Evolutionary conservation across 306 rosid genomes (phyloP), one percentile per base, ranked within the genome.

Genomic region (Notholithocarpus densiflorus): DNA sequence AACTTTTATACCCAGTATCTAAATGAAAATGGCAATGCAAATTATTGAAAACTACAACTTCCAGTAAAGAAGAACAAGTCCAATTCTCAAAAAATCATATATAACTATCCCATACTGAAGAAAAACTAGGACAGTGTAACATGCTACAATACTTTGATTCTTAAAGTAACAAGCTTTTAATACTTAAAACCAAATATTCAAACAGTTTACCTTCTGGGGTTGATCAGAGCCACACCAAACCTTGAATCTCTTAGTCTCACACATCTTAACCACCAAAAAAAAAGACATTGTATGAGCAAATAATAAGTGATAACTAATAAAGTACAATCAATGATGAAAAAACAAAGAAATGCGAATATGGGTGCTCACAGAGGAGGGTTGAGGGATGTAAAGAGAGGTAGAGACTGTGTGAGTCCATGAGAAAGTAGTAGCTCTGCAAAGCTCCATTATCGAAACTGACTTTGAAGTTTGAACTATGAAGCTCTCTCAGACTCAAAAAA

Each of bases 391-490:
- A 71, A 86, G 86, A 19, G 90, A 81, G 48, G 90, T 80, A 73
- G 81, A 87, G 76, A 91, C 71, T 4, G 84, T 81, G 80, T 86
- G 87, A 57, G 86, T 85, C 93, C 98, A 89, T 21, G 88, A 86
- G 68, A 92, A 75, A 59, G 92, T 82, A 74, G 88, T 88, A 76
- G 88, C 81, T 83, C 84, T 79, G 32, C 75, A 79, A 55, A 80
- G 56, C 86, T 85, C 92, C 92, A 87, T 85, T 12, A 70, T 19
- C 43, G 78, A 75, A 76, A 43, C 19, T 43, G 45, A 62, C 11
- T 57, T 24, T 6, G 72, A 20, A 60, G 68, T 60, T 34, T 24
- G 24, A 64, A 17, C 61, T 64, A 23, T 27, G 26, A 70, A 71
- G 53, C 72, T 57, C 56, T 18, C 57, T 45, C 5, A 4, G 18